Base-by-base conservation (phyloP, 306 rosid species). In the Rubus parviflorus region DNA sequence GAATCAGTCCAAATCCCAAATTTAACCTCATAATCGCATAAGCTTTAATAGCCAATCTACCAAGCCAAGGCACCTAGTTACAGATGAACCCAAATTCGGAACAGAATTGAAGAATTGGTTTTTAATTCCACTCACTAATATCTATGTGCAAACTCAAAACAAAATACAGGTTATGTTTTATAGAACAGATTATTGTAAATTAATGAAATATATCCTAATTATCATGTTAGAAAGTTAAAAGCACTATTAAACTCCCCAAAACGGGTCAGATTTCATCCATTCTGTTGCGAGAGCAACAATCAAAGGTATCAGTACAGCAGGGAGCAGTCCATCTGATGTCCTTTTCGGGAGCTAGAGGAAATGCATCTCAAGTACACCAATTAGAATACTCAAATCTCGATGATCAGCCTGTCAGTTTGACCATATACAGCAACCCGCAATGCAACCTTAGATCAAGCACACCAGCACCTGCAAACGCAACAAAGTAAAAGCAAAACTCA, bases 381-480 rank as follows among this genome's bases (percentile, higher is more conserved):
- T 63, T 38, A 15, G 74, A 70, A 58, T 8, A 65, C 51, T 70
- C 69, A 65, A 71, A 68, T 73, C 74, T 67, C 58, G 74, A 80
- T 70, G 63, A 70, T 80, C 74, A 62, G 80, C 76, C 65, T 53
- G 70, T 74, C 72, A 45, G 82, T 65, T 49, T 6, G 74, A 83
- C 79, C 85, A 86, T 75, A 60, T 51, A 75, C 65, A 70, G 84
- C 79, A 66, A 37, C 64, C 86, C 54, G 54, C 70, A 56, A 43
- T 41, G 73, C 66, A 68, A 76, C 45, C 77, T 58, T 53, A 45
- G 7, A 23, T 22, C 80, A 76, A 35, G 25, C 66, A 74, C 77
- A 63, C 77, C 76, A 63, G 66, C 76, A 71, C 89, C 89, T 86
- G 81, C 76, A 80, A 60, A 68, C 7, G 3, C n/a, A 56, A 17